phyloP scores from a whole-genome alignment of 2,329 filamentous ascomycete species.

The Zymoseptoria passerinii region DNA sequence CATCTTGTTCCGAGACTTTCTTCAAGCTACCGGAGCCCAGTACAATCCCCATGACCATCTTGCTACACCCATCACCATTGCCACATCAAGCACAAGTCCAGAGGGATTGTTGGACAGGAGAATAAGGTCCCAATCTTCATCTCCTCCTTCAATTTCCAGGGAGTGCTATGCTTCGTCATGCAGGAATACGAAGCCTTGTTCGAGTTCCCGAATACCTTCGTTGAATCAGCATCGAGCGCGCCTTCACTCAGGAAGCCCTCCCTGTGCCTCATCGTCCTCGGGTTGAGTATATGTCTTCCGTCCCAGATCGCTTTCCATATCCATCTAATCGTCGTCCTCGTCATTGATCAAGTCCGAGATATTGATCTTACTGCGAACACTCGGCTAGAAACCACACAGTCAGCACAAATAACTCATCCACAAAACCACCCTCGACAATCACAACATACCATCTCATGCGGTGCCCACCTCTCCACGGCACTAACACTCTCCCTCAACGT shows the following conservation, averaged over 20 bases:
- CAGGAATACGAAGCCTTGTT: too few relatives aligned
- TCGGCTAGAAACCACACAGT: slow-evolving; percentile 4
- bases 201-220: too few relatives aligned
- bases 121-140: too few relatives aligned
- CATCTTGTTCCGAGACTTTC: neutral
- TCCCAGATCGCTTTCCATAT: neutral
- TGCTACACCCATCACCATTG: neutral
- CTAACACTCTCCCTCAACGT: slow-evolving; percentile 24
- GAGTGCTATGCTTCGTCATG: too few relatives aligned
- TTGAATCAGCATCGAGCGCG: too few relatives aligned
- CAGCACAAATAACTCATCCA: neutral
- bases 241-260: too few relatives aligned
- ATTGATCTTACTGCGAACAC: slow-evolving; percentile 23
- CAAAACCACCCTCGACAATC: neutral
- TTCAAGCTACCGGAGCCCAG: neutral
- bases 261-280: neutral
- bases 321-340: slow-evolving; percentile 1
- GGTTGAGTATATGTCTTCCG: neutral
- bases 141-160: too few relatives aligned
- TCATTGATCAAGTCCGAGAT: slow-evolving; percentile 24
- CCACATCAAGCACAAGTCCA: neutral
- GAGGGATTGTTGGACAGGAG: neutral
- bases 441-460: slow-evolving; percentile 16
- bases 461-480: slow-evolving; percentile 26
- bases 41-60: neutral